phyloP scores from a whole-genome alignment of 1,284 basidiomycete species.

The Ustilago sp. region DNA sequence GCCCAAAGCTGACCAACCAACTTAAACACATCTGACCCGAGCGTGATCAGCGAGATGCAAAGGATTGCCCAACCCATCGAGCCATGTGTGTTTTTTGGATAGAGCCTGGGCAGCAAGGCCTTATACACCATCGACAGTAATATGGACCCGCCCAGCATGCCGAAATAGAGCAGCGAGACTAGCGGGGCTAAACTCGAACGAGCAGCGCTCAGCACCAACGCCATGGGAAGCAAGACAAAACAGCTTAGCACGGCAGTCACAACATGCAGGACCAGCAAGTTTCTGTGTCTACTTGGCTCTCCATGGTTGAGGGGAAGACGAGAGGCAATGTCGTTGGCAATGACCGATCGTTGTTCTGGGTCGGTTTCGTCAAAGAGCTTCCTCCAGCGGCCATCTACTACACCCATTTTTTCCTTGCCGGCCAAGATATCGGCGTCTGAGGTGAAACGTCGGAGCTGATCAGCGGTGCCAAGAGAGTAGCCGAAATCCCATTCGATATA shows the following conservation, averaged over 20 bases:
- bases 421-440: constrained; percentile 36
- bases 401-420: constrained; percentile 53
- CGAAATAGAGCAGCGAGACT: constrained; percentile 54
- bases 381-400: constrained; percentile 60
- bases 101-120: constrained; percentile 59
- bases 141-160: constrained; percentile 45
- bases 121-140: constrained; percentile 62
- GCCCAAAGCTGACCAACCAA: constrained; percentile 43
- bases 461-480: constrained; percentile 45
- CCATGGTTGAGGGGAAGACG: constrained; percentile 15
- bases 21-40: constrained; percentile 52
- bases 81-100: constrained; percentile 59
- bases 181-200: constrained; percentile 58
- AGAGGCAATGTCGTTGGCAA: constrained; percentile 52
- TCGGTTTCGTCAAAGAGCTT: constrained; percentile 58
- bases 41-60: constrained; percentile 55
- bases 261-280: constrained; percentile 46
- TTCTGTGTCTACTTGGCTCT: constrained; percentile 44
- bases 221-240: constrained; percentile 61
- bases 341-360: constrained; percentile 21
- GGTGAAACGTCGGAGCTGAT: constrained; percentile 53
- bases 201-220: constrained; percentile 59
- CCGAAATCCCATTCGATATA: constrained; percentile 67
- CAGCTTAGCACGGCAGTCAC: constrained; percentile 55
- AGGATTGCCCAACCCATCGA: constrained; percentile 55